These are phyloP conservation scores for Tephrocybe sp. DNA, from an alignment of 768 basidiomycete genomes.

Conservation along the genomic window DNA sequence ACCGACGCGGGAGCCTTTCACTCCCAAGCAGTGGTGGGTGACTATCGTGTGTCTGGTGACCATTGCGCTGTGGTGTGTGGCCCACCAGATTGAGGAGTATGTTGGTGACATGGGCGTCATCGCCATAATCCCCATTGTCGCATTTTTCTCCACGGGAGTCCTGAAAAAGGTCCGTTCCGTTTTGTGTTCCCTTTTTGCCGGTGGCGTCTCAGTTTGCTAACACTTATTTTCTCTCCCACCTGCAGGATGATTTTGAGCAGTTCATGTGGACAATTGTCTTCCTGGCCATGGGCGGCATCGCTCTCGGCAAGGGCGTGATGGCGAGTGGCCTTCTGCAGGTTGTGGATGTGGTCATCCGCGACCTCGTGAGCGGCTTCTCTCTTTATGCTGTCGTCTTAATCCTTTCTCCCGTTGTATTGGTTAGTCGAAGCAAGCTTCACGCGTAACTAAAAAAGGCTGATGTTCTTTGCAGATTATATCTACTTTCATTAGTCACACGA, in stretches of 20 bases:
- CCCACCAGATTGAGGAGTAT: slow-evolving; percentile 68
- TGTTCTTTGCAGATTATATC: slow-evolving; percentile 61
- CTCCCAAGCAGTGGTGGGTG: slow-evolving; percentile 88
- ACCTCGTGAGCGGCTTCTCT: slow-evolving; percentile 58
- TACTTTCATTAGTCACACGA: slow-evolving; percentile 97
- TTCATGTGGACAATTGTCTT: slow-evolving; percentile 95
- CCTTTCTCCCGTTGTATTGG: slow-evolving; percentile 69
- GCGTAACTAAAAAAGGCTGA: background rate
- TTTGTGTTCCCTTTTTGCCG: slow-evolving; percentile 1
- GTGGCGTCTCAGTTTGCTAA: background rate
- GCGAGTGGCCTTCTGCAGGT: slow-evolving; percentile 85
- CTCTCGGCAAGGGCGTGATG: slow-evolving; percentile 90
- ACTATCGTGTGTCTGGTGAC: slow-evolving; percentile 79
- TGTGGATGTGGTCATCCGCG: slow-evolving; percentile 63
- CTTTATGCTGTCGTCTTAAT: slow-evolving; percentile 73
- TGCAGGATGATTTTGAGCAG: slow-evolving; percentile 91
- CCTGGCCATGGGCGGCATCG: slow-evolving; percentile 97
- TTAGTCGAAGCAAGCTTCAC: slow-evolving; percentile 33
- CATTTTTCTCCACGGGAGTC: slow-evolving; percentile 92
- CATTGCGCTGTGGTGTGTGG: slow-evolving; percentile 89
- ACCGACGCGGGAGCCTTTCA: slow-evolving; percentile 80
- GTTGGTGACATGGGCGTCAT: slow-evolving; percentile 99
- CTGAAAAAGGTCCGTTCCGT: slow-evolving; percentile 74
- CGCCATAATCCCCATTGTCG: slow-evolving; percentile 88
- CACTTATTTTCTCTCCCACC: slow-evolving; percentile 6